These are phyloP conservation scores for Talaromyces liani DNA, from an alignment of 495 filamentous ascomycete species.

Conservation along the genomic window DNA sequence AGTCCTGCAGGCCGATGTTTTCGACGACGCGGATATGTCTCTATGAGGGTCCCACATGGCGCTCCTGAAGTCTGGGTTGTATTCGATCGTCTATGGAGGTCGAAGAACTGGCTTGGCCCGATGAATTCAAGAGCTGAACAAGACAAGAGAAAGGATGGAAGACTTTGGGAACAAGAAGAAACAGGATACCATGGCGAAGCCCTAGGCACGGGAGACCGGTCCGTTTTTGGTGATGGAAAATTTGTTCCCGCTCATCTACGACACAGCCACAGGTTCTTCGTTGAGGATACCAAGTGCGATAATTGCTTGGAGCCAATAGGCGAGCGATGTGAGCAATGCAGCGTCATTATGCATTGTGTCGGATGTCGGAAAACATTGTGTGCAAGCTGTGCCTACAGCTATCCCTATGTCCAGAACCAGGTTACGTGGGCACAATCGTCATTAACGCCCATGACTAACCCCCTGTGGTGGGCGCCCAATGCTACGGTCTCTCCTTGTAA, in stretches of 20 bases:
- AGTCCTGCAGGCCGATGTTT: constrained; percentile 53
- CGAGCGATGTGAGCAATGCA: constrained; percentile 56
- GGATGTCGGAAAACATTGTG: constrained; percentile 56
- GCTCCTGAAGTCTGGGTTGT: constrained; percentile 56
- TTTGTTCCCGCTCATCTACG: constrained; percentile 46
- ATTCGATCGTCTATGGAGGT: constrained; percentile 55
- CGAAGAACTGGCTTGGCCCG: constrained; percentile 50
- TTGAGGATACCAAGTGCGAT: constrained; percentile 47
- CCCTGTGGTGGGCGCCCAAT: constrained; percentile 54
- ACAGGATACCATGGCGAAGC: constrained; percentile 49
- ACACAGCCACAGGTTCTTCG: constrained; percentile 44
- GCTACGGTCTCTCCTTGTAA: constrained; percentile 46
- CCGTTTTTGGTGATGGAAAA: constrained; percentile 45
- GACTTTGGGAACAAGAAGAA: constrained; percentile 53
- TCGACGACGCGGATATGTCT: constrained; percentile 50
- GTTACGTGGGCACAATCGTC: constrained; percentile 17
- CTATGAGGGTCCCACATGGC: constrained; percentile 43
- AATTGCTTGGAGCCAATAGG: constrained; percentile 43
- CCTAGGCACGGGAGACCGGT: constrained; percentile 37
- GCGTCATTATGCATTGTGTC: constrained; percentile 56
- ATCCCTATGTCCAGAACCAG: constrained; percentile 37
- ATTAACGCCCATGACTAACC: constrained; percentile 14
- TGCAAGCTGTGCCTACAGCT: constrained; percentile 52
- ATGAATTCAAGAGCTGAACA: constrained; percentile 17
- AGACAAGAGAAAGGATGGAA: constrained; percentile 31